Evolutionary conservation across 2,329 filamentous ascomycete genomes (phyloP), one percentile per base, ranked within the genome.

Genomic region (Pseudocercospora crystallina): DNA sequence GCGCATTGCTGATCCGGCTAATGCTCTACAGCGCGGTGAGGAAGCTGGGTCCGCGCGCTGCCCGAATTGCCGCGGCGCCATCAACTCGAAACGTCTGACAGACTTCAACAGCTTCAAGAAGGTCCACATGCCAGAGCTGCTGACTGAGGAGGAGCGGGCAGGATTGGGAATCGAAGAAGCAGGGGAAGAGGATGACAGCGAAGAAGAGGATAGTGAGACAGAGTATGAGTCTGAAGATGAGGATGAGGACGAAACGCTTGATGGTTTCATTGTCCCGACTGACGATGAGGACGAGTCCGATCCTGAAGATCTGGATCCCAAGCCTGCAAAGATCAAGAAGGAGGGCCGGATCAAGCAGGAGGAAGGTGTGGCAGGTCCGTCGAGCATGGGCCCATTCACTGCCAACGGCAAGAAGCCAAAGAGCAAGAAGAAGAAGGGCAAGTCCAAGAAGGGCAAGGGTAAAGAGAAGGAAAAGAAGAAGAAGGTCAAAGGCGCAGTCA

Each of bases 61-160:
- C 67, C 89, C 89, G 4, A 80, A 86, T 47, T 96, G 90, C 64
- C 84, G 90, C 49, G 82, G 81, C 2, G 69, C 71, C 3, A 79
- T 94, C 36, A 79, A 88, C 45, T 76, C 83, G 4, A 79, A 80
- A 49, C 85, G 85, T 51, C 80, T 90, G 56, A 90, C 91, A 50
- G 87, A 89, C 53, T 86, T 85, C 62, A 74, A 79, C 5, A 79
- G 83, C 7, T 96, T 96, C 73, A 84, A 84, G 62, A 83, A 83
- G 60, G 82, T 87, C 1, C 80, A 92, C 64, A 83, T 84, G 70
- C 81, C 82, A 9, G 77, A 84, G 44, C 64, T 72, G 11, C 60
- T 73, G 10, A 62, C 73, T 5, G 62, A 67, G 9, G 61, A 59
- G 26, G 65, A 70, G 36, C 63, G 63, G 2, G 65, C 66, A 7